A percentile compares a stretch with the other conserved stretches of the same genome.
Evolutionary conservation across 73 alveolate genomes (phyloP).

Genomic region (Paramecium primaurelia): DNA sequence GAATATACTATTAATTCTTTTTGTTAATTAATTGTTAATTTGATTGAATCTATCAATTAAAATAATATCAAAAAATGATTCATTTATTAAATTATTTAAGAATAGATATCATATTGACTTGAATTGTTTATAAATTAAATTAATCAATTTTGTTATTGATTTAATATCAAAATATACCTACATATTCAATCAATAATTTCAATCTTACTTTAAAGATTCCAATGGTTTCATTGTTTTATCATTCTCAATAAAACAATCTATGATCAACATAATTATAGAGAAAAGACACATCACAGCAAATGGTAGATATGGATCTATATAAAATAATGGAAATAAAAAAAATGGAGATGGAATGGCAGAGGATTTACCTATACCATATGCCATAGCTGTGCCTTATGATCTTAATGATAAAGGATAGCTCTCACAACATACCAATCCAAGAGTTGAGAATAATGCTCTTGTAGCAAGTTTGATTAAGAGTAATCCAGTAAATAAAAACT

Average conservation of each 20-base stretch:
- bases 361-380: not conserved
- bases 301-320: slow-evolving; percentile 16
- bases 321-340: slow-evolving; percentile 11
- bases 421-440: not conserved
- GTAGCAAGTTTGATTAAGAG: slow-evolving; percentile 4
- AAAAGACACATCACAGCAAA: not conserved
- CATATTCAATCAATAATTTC: not conserved
- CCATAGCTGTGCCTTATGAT: slow-evolving; percentile 8
- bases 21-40: too few relatives aligned
- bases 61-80: too few relatives aligned
- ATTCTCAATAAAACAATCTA: not conserved
- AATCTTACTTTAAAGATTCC: not conserved
- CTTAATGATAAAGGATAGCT: slow-evolving; percentile 2
- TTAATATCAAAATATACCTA: too few relatives aligned
- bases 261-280: not conserved
- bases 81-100: not conserved
- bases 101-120: too few relatives aligned
- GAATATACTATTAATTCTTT: too few relatives aligned
- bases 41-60: too few relatives aligned
- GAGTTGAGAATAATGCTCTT: not conserved
- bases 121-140: too few relatives aligned
- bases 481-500: not conserved
- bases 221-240: slow-evolving; percentile 31
- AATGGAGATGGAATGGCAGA: slow-evolving; percentile 23
- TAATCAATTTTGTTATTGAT: not conserved